phyloP scores from a whole-genome alignment of 2,329 filamentous ascomycete species.

The Aureobasidium sp. region DNA sequence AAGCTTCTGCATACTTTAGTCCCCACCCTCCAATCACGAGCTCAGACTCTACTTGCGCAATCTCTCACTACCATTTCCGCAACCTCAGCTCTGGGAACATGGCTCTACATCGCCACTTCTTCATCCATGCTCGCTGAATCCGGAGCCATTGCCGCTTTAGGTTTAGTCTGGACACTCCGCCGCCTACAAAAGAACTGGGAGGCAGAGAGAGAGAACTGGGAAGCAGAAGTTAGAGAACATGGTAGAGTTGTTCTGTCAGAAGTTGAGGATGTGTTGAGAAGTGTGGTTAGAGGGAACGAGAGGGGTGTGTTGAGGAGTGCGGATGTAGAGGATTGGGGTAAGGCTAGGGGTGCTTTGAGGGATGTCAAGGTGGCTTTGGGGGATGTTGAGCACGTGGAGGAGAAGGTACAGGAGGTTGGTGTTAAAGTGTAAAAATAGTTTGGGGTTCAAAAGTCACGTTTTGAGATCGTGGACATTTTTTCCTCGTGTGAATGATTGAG shows the following conservation, averaged over 20 bases:
- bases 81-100: conserved; percentile 57
- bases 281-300: conserved; percentile 51
- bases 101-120: conserved; percentile 61
- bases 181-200: conserved; percentile 68
- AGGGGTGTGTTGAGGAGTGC: conserved; percentile 38
- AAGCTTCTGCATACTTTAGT: conserved; percentile 45
- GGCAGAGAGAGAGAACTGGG: conserved; percentile 56
- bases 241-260: conserved; percentile 61
- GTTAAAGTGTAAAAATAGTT: not conserved
- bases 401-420: conserved; percentile 1
- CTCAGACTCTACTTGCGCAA: conserved; percentile 67
- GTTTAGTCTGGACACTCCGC: conserved; percentile 62
- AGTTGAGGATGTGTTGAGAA: conserved; percentile 57
- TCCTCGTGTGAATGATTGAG: no score
- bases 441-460: no score
- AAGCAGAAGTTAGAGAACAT: conserved; percentile 60
- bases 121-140: conserved; percentile 62
- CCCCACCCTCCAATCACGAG: conserved; percentile 49
- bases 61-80: conserved; percentile 75
- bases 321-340: conserved; percentile 43
- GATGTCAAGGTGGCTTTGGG: conserved; percentile 49
- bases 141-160: conserved; percentile 64
- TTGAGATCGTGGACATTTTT: no score
- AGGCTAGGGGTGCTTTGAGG: conserved; percentile 49
- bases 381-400: conserved; percentile 1